Conservation (phyloP, 2,329 filamentous ascomycete genomes). For the Colletotrichum tamarilloi region DNA sequence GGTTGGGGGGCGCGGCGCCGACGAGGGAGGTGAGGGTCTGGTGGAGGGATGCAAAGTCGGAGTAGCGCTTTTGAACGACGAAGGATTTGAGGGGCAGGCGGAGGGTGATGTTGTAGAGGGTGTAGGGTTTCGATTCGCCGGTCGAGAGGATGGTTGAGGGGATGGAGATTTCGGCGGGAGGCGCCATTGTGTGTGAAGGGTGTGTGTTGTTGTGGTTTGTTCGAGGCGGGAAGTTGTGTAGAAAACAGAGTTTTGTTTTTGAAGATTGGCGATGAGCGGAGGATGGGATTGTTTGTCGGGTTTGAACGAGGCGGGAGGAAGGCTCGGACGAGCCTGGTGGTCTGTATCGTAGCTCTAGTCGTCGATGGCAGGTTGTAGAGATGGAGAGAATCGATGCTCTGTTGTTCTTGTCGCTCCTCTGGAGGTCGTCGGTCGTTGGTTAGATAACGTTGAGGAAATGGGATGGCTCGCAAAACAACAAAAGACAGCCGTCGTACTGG, state of each 20-base stretch:
- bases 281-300: neutral
- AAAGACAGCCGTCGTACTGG: neutral
- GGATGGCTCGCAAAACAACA: neutral
- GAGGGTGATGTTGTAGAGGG: conserved; percentile 82
- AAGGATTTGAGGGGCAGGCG: conserved; percentile 81
- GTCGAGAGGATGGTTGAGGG: conserved; percentile 70
- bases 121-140: conserved; percentile 74
- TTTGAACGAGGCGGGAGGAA: conserved; percentile 16
- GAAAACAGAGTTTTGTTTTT: neutral
- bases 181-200: conserved; percentile 60
- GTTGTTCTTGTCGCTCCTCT: neutral
- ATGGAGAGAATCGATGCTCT: neutral
- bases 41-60: conserved; percentile 79
- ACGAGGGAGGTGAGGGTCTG: conserved; percentile 68
- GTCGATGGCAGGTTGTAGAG: neutral
- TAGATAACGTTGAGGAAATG: neutral
- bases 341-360: neutral
- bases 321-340: conserved; percentile 6
- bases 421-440: neutral
- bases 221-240: neutral
- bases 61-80: conserved; percentile 84
- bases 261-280: neutral
- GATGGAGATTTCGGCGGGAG: conserved; percentile 74
- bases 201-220: neutral
- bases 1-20: conserved; percentile 71